These are phyloP conservation scores for Hypoxylon sp. DNA, from an alignment of 2,329 filamentous ascomycete species.

Conservation along the genomic window DNA sequence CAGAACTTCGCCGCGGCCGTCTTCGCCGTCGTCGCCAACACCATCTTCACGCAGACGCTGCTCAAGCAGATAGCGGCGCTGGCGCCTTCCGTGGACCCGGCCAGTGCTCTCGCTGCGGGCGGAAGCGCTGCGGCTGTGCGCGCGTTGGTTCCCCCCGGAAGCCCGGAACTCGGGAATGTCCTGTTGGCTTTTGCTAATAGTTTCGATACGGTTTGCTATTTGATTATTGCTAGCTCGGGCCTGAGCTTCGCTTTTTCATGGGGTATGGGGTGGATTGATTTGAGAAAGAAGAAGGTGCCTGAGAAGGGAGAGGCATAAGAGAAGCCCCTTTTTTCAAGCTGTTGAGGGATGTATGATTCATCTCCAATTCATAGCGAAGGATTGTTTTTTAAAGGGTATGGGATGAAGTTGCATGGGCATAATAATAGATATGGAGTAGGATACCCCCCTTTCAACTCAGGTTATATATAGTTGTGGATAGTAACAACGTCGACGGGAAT, in stretches of 20 bases:
- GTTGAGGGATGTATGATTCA: conserved; percentile 4
- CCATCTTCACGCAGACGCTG: conserved; percentile 47
- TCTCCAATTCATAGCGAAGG: conserved; percentile 12
- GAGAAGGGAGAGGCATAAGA: conserved; percentile 33
- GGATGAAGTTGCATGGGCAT: conserved; percentile 3
- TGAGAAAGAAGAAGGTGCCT: conserved; percentile 42
- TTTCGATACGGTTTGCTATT: conserved; percentile 47
- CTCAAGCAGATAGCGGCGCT: conserved; percentile 36
- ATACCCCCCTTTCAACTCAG: conserved; percentile 9
- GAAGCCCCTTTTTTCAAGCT: background rate
- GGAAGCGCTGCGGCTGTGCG: conserved; percentile 48
- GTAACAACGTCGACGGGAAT: background rate
- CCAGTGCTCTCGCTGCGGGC: conserved; percentile 45
- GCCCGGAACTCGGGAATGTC: conserved; percentile 45
- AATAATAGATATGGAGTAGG: conserved; percentile 7
- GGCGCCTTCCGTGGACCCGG: conserved; percentile 45
- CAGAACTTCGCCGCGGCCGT: conserved; percentile 47
- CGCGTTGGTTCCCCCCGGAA: conserved; percentile 43
- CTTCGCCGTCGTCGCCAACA: conserved; percentile 47
- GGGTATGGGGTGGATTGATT: conserved; percentile 48
- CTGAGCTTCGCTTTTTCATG: conserved; percentile 45
- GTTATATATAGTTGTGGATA: background rate
- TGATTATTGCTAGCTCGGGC: conserved; percentile 42
- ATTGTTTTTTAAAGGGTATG: conserved; percentile 5
- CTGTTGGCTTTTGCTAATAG: conserved; percentile 42